Conservation (phyloP, 495 filamentous ascomycete genomes). For the Cetradonia linearis region DNA sequence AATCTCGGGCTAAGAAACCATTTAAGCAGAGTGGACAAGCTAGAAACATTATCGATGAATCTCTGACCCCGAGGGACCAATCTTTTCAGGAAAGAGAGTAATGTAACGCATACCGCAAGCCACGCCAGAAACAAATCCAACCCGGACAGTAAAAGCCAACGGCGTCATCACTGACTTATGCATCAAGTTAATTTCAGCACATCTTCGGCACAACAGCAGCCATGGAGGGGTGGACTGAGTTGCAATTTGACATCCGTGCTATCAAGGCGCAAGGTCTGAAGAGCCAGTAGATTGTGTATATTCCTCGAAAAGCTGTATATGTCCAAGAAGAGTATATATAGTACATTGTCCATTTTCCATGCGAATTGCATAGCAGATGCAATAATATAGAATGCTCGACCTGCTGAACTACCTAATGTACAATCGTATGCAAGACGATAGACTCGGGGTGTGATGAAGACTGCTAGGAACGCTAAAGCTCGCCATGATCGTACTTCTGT, state of each 20-base stretch:
- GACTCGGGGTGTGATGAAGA: not conserved
- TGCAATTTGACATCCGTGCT: conserved; percentile 99
- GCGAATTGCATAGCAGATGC: not conserved
- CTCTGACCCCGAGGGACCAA: too few relatives aligned
- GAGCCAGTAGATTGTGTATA: not conserved
- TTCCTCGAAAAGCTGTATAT: not conserved
- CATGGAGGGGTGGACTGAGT: conserved; percentile 57
- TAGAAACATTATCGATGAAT: too few relatives aligned
- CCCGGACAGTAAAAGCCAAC: not conserved
- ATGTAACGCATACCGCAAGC: conserved; percentile 7
- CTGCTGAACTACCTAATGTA: too few relatives aligned
- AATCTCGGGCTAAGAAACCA: too few relatives aligned
- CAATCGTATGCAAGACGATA: too few relatives aligned
- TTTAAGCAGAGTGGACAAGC: too few relatives aligned
- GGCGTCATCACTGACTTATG: conserved; percentile 11
- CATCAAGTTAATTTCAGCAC: conserved; percentile 48
- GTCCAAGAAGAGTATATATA: not conserved
- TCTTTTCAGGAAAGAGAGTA: not conserved
- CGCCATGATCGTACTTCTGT: conserved; percentile 27
- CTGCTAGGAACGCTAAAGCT: conserved; percentile 28
- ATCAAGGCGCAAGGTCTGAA: not conserved
- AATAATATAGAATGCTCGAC: not conserved
- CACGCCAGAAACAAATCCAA: not conserved
- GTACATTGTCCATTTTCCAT: not conserved
- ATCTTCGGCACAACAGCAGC: conserved; percentile 90